Base-by-base conservation (phyloP, 164 flowering plant species). In the Magnolia changhungtana region DNA sequence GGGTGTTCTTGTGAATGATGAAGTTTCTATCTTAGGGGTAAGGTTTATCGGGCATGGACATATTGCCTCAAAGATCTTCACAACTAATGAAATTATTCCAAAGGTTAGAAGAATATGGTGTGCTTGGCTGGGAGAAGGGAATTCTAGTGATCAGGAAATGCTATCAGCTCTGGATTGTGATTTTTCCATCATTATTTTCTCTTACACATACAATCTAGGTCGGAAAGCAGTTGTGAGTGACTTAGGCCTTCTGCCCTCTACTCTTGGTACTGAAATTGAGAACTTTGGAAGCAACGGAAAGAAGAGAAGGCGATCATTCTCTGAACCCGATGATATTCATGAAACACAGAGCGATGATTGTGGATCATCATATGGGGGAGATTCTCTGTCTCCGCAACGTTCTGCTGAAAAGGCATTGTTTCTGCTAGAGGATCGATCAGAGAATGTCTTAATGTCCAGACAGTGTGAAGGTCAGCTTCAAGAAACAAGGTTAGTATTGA, bases 101-200 rank as follows among this genome's bases (percentile, higher is more conserved):
- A 82, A 75, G 72, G 82, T 94, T 27, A 77, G 73, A 50, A 89
- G 86, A 76, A 88, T 96, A 77, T 96, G 99, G 99, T 96, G 98
- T 79, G 93, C 89, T 77, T 96, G 98, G 98, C 77, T 92, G 76
- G 99, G 97, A 58, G 75, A 87, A 27, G 78, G 72, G 45, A 69
- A 63, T 75, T 27, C 50, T 49, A 73, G 14, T 24, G 80, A 80
- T 74, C 82, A 76, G 59, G 83, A 81, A 72, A 13, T 18, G 14
- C 9, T 67, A 8, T 50, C 8, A 73, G 71, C 84, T 68, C 85
- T 87, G 1, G 87, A 85, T 70, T 90, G 89, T 87, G 96, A 90
- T 67, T 92, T 86, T 77, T 92, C 90, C 70, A 75, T 94, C 67
- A 84, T 96, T 23, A 86, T 84, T 73, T 93, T 96, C 73, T 29